These are phyloP conservation scores for Mediolabrus comicus DNA, from an alignment of 108 stramenopile species.

Conservation along the genomic window DNA sequence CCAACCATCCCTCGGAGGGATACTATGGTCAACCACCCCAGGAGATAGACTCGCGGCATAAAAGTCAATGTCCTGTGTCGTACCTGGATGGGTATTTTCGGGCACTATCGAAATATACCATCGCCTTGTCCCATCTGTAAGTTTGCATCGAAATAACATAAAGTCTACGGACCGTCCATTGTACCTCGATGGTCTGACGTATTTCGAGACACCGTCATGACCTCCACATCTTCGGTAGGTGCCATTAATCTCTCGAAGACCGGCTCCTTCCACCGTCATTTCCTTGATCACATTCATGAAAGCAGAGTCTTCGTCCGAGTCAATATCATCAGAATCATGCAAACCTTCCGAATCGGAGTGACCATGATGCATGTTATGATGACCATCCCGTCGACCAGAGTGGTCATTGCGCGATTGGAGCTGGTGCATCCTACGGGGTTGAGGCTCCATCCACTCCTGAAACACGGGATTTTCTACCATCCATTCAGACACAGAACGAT, in stretches of 20 bases:
- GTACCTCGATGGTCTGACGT: slow-evolving; percentile 40
- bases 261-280: slow-evolving; percentile 70
- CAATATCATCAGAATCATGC: slow-evolving; percentile 66
- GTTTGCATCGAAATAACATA: slow-evolving; percentile 73
- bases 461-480: slow-evolving; percentile 58
- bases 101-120: slow-evolving; percentile 95
- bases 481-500: slow-evolving; percentile 61
- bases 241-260: slow-evolving; percentile 51
- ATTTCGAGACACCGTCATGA: slow-evolving; percentile 60
- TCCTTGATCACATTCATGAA: slow-evolving; percentile 15
- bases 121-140: slow-evolving; percentile 79
- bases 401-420: slow-evolving; percentile 42
- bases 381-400: slow-evolving; percentile 44
- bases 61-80: slow-evolving; percentile 83
- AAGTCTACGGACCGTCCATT: slow-evolving; percentile 45
- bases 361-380: slow-evolving; percentile 44
- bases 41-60: slow-evolving; percentile 51
- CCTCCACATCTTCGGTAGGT: slow-evolving; percentile 56
- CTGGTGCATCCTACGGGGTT: slow-evolving; percentile 27
- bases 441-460: slow-evolving; percentile 74
- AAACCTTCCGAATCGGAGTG: slow-evolving; percentile 65
- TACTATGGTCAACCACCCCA: background rate
- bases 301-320: slow-evolving; percentile 68
- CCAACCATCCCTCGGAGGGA: slow-evolving; percentile 1
- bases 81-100: slow-evolving; percentile 61